phyloP scores from a whole-genome alignment of 2,329 filamentous ascomycete genomes.

The Drechslerella dactyloides region DNA sequence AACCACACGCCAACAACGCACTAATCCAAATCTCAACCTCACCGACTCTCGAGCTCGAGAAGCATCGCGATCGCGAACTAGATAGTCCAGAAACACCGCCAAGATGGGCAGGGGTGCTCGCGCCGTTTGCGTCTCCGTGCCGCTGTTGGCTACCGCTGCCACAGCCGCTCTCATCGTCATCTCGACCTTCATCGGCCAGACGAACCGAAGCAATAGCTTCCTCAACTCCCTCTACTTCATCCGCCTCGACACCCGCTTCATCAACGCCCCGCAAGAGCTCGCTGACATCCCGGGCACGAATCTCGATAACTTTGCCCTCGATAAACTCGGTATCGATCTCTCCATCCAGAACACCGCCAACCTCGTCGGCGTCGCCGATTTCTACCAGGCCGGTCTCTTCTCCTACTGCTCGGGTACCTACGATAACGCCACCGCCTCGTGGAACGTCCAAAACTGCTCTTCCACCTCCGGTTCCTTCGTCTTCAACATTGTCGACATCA shows the following conservation, averaged over 20 bases:
- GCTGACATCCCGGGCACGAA: conserved; percentile 53
- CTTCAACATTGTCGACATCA: conserved; percentile 71
- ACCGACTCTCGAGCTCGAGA: not conserved
- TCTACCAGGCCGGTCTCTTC: conserved; percentile 84
- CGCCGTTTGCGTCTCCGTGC: conserved; percentile 36
- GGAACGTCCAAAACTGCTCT: conserved; percentile 69
- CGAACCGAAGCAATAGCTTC: conserved; percentile 29
- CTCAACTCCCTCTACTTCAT: conserved; percentile 48
- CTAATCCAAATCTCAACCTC: conserved; percentile 3
- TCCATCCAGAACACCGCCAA: conserved; percentile 63
- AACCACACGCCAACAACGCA: too few species aligned
- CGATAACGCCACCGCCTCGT: conserved; percentile 64
- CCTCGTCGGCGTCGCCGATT: conserved; percentile 70
- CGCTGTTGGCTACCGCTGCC: conserved; percentile 37
- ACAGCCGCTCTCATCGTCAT: conserved; percentile 40
- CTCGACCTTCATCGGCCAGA: conserved; percentile 49
- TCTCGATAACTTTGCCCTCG: conserved; percentile 52
- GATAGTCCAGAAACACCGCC: not conserved
- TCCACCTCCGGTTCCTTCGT: conserved; percentile 77
- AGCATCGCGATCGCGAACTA: not conserved
- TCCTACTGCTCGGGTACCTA: conserved; percentile 72
- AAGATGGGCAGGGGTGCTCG: conserved; percentile 44
- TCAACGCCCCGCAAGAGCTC: conserved; percentile 52
- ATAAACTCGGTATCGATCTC: conserved; percentile 54
- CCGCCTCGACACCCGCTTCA: conserved; percentile 57